Percentiles rank a stretch among this genome's conserved stretches.
Conservation (phyloP, 2,329 filamentous ascomycete genomes). For the Diaporthe vaccinii region DNA sequence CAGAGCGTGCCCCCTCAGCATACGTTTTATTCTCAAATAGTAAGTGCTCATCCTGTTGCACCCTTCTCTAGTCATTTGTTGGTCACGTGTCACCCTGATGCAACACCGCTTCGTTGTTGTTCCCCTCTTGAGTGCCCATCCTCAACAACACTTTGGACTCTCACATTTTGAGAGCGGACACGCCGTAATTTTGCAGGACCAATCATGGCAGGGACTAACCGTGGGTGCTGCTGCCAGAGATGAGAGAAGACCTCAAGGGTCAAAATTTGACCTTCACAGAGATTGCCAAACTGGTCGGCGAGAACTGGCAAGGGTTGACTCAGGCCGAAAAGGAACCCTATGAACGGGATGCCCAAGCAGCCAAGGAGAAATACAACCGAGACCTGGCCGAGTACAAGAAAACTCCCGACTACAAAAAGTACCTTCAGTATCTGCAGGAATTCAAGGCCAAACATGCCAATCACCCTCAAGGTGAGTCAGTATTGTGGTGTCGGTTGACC, state of each 20-base stretch:
- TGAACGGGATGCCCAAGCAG: slow-evolving; percentile 78
- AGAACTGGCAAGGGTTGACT: slow-evolving; percentile 82
- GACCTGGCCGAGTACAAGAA: slow-evolving; percentile 83
- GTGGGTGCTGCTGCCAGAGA: slow-evolving; percentile 61
- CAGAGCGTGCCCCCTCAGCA: slow-evolving; percentile 83
- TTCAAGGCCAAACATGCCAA: slow-evolving; percentile 81
- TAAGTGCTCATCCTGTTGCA: slow-evolving; percentile 58
- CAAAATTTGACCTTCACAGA: slow-evolving; percentile 85
- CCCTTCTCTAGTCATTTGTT: slow-evolving; percentile 10
- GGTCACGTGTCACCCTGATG: slow-evolving; percentile 5
- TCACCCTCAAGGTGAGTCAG: slow-evolving; percentile 65
- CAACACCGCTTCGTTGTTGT: not conserved
- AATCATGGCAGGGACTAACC: not conserved
- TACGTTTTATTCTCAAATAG: slow-evolving; percentile 91
- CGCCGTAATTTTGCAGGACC: not conserved
- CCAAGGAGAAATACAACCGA: slow-evolving; percentile 83
- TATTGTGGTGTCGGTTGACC: not conserved
- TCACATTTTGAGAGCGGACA: no score
- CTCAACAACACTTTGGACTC: not conserved
- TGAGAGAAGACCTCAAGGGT: slow-evolving; percentile 82
- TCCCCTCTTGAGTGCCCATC: no score
- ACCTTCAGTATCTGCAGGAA: slow-evolving; percentile 79
- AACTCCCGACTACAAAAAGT: slow-evolving; percentile 76
- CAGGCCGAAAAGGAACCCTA: slow-evolving; percentile 78
- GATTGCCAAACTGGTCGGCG: slow-evolving; percentile 85